Conservation (phyloP, 768 basidiomycete genomes). For the Suillus paluster region DNA sequence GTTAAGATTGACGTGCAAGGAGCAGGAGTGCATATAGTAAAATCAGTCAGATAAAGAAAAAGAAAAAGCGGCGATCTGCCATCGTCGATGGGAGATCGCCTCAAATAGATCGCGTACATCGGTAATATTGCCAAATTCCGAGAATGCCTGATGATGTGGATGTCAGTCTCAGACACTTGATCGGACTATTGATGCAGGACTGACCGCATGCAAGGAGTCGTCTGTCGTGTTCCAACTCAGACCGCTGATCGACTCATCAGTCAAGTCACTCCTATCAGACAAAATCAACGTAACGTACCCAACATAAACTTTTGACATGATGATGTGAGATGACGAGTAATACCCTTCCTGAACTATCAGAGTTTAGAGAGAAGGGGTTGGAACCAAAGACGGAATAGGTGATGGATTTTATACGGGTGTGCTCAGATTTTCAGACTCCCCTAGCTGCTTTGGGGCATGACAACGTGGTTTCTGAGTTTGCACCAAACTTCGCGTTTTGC, state of each 20-base stretch:
- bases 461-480: constrained; percentile 16
- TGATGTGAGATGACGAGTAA: constrained; percentile 20
- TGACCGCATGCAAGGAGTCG: constrained; percentile 27
- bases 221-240: constrained; percentile 38
- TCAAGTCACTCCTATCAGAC: background rate
- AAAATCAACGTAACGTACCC: constrained; percentile 22
- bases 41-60: too few species aligned
- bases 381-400: constrained; percentile 20
- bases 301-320: constrained; percentile 39
- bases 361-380: constrained; percentile 10
- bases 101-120: constrained; percentile 50
- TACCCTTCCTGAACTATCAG: constrained; percentile 13
- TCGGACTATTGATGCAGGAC: constrained; percentile 13
- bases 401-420: constrained; percentile 29
- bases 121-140: constrained; percentile 44
- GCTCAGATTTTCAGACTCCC: constrained; percentile 38
- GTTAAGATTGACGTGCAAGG: constrained; percentile 8
- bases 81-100: too few species aligned
- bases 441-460: constrained; percentile 30
- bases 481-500: background rate
- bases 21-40: constrained; percentile 27
- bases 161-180: constrained; percentile 5
- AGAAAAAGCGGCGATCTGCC: constrained; percentile 28
- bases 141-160: constrained; percentile 43
- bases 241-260: constrained; percentile 24